These are phyloP conservation scores for Plenodomus biglobosus DNA, from an alignment of 2,329 filamentous ascomycete genomes.

Conservation along the genomic window DNA sequence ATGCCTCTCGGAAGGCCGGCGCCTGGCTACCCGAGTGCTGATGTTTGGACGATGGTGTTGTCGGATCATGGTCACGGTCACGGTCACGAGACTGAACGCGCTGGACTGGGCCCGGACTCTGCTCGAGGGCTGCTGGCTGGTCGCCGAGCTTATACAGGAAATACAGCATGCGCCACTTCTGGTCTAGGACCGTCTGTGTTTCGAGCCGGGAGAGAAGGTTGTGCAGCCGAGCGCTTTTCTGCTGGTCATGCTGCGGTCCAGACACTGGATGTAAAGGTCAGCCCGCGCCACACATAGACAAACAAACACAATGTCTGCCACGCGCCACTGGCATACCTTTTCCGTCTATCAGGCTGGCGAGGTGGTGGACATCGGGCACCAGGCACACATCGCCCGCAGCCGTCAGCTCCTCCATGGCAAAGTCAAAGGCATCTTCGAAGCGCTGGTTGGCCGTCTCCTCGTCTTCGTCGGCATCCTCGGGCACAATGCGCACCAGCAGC, in stretches of 20 bases:
- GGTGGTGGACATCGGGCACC: slow-evolving; percentile 80
- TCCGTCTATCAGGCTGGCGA: slow-evolving; percentile 87
- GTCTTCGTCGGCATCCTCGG: slow-evolving; percentile 64
- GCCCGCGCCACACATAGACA: too few relatives aligned
- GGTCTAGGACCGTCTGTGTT: slow-evolving; percentile 85
- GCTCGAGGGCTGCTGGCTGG: slow-evolving; percentile 34
- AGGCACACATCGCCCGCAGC: slow-evolving; percentile 54
- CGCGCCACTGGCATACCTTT: too few relatives aligned
- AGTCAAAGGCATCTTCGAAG: slow-evolving; percentile 62
- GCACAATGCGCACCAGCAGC: slow-evolving; percentile 74
- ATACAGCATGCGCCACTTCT: slow-evolving; percentile 97
- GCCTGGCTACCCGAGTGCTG: slow-evolving; percentile 14
- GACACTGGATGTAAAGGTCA: slow-evolving; percentile 64
- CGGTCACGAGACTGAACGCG: slow-evolving; percentile 2
- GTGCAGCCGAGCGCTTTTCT: slow-evolving; percentile 76
- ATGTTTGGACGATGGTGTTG: slow-evolving; percentile 26
- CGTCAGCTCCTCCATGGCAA: slow-evolving; percentile 52
- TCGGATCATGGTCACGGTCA: slow-evolving; percentile 16
- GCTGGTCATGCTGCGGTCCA: slow-evolving; percentile 69
- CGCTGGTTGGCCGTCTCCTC: slow-evolving; percentile 69
- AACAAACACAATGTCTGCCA: too few relatives aligned
- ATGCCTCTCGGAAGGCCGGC: slow-evolving; percentile 50
- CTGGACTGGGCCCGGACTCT: slow-evolving; percentile 2
- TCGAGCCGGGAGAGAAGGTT: slow-evolving; percentile 88
- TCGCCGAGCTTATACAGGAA: slow-evolving; percentile 83